Evolutionary conservation across 306 rosid species (phyloP).

Genomic region (Cucurbita moschata): DNA sequence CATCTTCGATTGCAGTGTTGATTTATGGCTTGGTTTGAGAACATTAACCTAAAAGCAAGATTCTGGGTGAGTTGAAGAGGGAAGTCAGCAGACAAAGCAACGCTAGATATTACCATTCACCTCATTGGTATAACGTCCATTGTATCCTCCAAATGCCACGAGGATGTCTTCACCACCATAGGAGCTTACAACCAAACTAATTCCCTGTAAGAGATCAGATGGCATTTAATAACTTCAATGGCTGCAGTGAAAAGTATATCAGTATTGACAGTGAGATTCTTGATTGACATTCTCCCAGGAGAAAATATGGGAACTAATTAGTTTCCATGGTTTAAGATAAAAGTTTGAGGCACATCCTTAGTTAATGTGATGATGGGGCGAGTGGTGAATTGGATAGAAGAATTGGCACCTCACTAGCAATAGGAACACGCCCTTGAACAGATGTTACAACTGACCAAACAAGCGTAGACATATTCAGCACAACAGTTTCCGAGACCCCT

Average conservation of each 20-base stretch:
- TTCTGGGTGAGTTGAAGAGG: conserved; percentile 6
- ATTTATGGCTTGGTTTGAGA: conserved; percentile 92
- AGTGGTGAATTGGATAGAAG: neutral
- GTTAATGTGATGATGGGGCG: neutral
- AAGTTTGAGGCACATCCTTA: neutral
- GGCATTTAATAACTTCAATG: neutral
- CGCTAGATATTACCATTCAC: conserved; percentile 25
- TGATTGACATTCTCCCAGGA: neutral
- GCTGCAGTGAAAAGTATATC: neutral
- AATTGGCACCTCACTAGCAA: conserved; percentile 79
- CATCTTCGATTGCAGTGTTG: conserved; percentile 64
- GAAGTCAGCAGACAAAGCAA: conserved; percentile 6
- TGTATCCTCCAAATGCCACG: conserved; percentile 80
- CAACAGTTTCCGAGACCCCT: conserved; percentile 78
- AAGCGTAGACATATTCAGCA: conserved; percentile 82
- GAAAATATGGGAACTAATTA: neutral
- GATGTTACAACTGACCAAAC: conserved; percentile 91
- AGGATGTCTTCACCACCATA: conserved; percentile 64
- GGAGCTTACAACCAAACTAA: conserved; percentile 75
- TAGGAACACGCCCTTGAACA: conserved; percentile 76
- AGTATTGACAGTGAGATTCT: neutral
- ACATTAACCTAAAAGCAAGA: conserved; percentile 47
- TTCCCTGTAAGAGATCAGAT: conserved; percentile 41
- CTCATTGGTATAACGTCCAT: conserved; percentile 84
- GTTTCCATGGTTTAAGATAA: neutral